A percentile compares a stretch with the other conserved stretches of the same genome.
Conservation (phyloP, 73 alveolate genomes). For the Diophrys sp. region DNA sequence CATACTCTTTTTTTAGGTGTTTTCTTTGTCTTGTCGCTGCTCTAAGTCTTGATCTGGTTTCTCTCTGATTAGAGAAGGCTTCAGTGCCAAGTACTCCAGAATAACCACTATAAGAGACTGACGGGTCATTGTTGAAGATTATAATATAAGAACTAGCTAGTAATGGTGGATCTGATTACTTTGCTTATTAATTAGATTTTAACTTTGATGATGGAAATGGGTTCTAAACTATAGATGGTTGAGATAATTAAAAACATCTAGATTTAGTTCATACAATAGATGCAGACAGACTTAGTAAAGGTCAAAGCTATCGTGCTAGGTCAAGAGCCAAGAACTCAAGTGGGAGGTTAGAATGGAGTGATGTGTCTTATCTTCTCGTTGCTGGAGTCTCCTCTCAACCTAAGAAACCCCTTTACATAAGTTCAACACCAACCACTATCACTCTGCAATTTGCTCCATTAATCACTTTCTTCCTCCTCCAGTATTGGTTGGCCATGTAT, state of each 20-base stretch:
- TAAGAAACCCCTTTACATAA: constrained; percentile 10
- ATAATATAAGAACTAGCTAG: constrained; percentile 29
- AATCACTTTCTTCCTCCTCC: background rate
- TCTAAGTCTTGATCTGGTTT: no score
- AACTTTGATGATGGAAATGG: constrained; percentile 15
- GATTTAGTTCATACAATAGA: constrained; percentile 22
- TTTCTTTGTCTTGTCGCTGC: no score
- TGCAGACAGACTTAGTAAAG: background rate
- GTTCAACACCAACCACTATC: constrained; percentile 11
- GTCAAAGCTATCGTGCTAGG: constrained; percentile 26
- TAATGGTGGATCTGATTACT: constrained; percentile 39
- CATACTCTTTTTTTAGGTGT: no score
- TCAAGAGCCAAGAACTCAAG: constrained; percentile 47
- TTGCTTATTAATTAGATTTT: constrained; percentile 31
- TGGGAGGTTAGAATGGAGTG: constrained; percentile 58
- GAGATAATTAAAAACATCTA: constrained; percentile 16
- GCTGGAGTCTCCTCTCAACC: constrained; percentile 46
- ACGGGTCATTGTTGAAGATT: constrained; percentile 32
- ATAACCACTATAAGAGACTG: constrained; percentile 15
- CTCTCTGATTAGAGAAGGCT: constrained; percentile 36
- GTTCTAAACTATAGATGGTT: constrained; percentile 33
- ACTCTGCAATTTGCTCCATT: constrained; percentile 25
- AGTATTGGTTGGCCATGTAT: background rate
- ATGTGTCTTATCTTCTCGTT: constrained; percentile 26
- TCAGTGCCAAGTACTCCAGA: constrained; percentile 40